phyloP scores from a whole-genome alignment of 345 rosid genomes.

The Hypericum androsaemum region DNA sequence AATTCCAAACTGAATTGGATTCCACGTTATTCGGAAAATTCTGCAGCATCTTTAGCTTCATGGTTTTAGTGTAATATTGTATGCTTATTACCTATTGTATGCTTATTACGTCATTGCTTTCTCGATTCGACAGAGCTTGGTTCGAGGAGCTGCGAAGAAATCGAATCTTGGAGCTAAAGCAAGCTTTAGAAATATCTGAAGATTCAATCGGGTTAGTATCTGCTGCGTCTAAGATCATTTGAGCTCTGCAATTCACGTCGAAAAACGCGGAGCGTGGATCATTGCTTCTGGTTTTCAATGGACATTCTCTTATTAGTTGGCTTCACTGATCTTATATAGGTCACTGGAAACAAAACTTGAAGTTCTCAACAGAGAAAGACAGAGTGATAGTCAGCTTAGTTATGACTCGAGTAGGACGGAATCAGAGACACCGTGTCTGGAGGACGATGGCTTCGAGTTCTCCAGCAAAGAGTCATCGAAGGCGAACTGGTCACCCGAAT shows the following conservation, averaged over 20 bases:
- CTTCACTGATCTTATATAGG: constrained; percentile 26
- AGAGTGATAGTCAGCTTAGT: constrained; percentile 24
- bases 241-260: too few species aligned
- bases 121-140: constrained; percentile 43
- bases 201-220: constrained; percentile 66
- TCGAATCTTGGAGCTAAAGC: constrained; percentile 63
- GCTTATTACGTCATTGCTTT: not conserved
- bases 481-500: constrained; percentile 52
- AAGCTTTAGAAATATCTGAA: constrained; percentile 57
- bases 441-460: constrained; percentile 45
- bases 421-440: constrained; percentile 42
- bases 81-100: too few species aligned
- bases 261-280: too few species aligned
- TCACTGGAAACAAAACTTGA: constrained; percentile 70
- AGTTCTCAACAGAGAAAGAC: constrained; percentile 49
- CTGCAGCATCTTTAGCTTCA: too few species aligned
- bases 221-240: not conserved
- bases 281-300: too few species aligned
- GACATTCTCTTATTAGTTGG: not conserved
- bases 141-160: constrained; percentile 76
- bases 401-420: constrained; percentile 57
- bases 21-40: too few species aligned
- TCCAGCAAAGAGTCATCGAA: constrained; percentile 50
- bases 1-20: too few species aligned
- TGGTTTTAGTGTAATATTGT: too few species aligned